Conservation (phyloP, 805 yeast species). For the Candida glaebosa region DNA sequence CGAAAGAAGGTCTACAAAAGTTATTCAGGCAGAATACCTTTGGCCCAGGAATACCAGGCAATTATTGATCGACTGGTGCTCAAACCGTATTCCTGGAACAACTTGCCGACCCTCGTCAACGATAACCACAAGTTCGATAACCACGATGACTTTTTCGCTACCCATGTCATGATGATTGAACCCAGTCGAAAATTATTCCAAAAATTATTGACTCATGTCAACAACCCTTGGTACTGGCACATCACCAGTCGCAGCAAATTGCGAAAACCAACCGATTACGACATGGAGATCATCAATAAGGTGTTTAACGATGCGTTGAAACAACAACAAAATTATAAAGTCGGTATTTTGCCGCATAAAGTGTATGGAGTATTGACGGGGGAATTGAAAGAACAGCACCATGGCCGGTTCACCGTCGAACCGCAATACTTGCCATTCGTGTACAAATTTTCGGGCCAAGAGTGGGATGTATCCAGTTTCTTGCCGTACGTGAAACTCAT, state of each 20-base stretch:
- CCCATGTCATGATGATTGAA: slow-evolving; percentile 58
- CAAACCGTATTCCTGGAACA: slow-evolving; percentile 11
- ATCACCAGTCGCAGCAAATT: slow-evolving; percentile 16
- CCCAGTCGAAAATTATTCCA: slow-evolving; percentile 37
- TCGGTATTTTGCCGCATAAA: slow-evolving; percentile 47
- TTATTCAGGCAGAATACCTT: slow-evolving; percentile 11
- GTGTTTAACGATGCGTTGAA: slow-evolving; percentile 24
- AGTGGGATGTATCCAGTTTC: slow-evolving; percentile 32
- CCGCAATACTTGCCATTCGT: slow-evolving; percentile 40
- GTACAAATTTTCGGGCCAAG: slow-evolving; percentile 12
- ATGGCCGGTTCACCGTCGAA: slow-evolving; percentile 39
- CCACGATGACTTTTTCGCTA: slow-evolving; percentile 30
- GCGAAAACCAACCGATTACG: slow-evolving; percentile 39
- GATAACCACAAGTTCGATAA: slow-evolving; percentile 27
- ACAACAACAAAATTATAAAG: slow-evolving; percentile 9
- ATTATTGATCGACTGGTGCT: slow-evolving; percentile 12
- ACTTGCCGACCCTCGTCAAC: slow-evolving; percentile 17
- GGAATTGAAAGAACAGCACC: slow-evolving; percentile 39
- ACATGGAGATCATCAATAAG: slow-evolving; percentile 51
- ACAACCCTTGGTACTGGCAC: slow-evolving; percentile 29
- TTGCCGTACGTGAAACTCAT: slow-evolving; percentile 39
- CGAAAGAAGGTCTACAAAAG: slow-evolving; percentile 3
- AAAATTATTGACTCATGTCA: slow-evolving; percentile 17
- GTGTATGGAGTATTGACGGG: slow-evolving; percentile 51
- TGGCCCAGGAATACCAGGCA: slow-evolving; percentile 8